Conservation (phyloP, 2,329 filamentous ascomycete genomes). For the Cladophialophora bantiana region DNA sequence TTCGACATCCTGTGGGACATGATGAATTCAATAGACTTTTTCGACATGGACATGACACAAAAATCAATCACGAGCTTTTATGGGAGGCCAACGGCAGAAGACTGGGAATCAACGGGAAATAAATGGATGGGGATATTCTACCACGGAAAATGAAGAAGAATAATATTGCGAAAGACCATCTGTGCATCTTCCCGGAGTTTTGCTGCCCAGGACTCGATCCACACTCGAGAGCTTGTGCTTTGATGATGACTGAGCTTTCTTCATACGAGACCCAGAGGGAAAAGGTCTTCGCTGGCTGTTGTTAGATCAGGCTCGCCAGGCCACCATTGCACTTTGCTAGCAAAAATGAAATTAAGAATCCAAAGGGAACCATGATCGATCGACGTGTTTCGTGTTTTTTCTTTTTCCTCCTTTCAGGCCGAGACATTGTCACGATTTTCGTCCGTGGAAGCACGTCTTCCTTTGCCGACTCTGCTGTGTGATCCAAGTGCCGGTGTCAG, state of each 20-base stretch:
- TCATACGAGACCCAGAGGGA: slow-evolving; percentile 34
- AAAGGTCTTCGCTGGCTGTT: slow-evolving; percentile 39
- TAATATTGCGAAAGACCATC: slow-evolving; percentile 25
- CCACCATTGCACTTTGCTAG: slow-evolving; percentile 25
- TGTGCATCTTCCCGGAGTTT: slow-evolving; percentile 34
- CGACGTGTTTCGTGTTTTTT: too few species aligned
- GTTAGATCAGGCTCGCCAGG: slow-evolving; percentile 39
- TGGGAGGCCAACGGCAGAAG: slow-evolving; percentile 29
- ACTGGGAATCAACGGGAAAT: slow-evolving; percentile 12
- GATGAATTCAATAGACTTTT: slow-evolving; percentile 40
- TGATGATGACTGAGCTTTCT: slow-evolving; percentile 29
- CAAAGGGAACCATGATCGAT: slow-evolving; percentile 16
- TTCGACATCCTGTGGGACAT: slow-evolving; percentile 39
- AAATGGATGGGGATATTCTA: slow-evolving; percentile 29
- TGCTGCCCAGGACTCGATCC: slow-evolving; percentile 20
- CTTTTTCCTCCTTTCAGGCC: too few species aligned
- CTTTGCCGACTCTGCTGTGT: too few species aligned
- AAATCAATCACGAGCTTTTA: slow-evolving; percentile 37
- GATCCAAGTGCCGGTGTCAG: background rate
- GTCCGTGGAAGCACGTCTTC: background rate
- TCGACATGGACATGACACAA: slow-evolving; percentile 35
- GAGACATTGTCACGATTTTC: background rate
- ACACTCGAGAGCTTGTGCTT: slow-evolving; percentile 23
- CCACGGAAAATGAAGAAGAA: slow-evolving; percentile 23
- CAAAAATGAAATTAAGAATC: background rate